Evolutionary conservation across 805 yeast species (phyloP).

Genomic region (Ogataea siamensis): DNA sequence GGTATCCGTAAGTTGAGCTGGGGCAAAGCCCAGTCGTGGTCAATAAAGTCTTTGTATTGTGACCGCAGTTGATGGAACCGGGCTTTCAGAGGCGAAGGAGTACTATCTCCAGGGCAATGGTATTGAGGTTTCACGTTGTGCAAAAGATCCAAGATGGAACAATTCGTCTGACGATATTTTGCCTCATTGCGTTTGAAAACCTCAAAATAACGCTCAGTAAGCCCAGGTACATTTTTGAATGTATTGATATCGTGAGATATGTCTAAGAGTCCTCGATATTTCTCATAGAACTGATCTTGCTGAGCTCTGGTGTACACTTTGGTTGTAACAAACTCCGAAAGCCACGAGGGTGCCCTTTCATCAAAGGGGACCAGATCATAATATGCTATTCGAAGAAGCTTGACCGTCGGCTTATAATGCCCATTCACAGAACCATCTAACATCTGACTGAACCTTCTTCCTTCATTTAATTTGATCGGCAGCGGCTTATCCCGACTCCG

Average conservation of each 20-base stretch:
- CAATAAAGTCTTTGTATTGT: conserved; percentile 15
- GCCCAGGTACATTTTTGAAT: conserved; percentile 2
- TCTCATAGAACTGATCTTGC: conserved; percentile 9
- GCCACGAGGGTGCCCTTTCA: conserved; percentile 19
- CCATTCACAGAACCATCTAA: conserved; percentile 9
- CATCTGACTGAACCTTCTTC: background rate
- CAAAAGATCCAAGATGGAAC: conserved; percentile 8
- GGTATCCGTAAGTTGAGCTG: conserved; percentile 10
- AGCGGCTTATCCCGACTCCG: background rate
- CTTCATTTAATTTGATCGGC: conserved; percentile 4
- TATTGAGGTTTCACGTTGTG: conserved; percentile 3
- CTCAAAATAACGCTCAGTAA: conserved; percentile 10
- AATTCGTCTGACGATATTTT: conserved; percentile 9
- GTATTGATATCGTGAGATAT: conserved; percentile 9
- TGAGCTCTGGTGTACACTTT: conserved; percentile 7
- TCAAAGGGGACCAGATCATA: conserved; percentile 4
- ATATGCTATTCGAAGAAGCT: conserved; percentile 13
- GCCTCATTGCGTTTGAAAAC: conserved; percentile 7
- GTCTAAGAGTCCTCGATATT: conserved; percentile 8
- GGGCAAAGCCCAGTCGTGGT: conserved; percentile 18
- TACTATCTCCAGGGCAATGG: background rate
- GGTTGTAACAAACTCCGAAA: conserved; percentile 11
- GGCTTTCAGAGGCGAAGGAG: background rate
- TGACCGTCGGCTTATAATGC: conserved; percentile 8
- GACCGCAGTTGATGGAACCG: conserved; percentile 10